These are phyloP conservation scores for Venturia effusa DNA, from an alignment of 2,329 filamentous ascomycete species.

Conservation along the genomic window DNA sequence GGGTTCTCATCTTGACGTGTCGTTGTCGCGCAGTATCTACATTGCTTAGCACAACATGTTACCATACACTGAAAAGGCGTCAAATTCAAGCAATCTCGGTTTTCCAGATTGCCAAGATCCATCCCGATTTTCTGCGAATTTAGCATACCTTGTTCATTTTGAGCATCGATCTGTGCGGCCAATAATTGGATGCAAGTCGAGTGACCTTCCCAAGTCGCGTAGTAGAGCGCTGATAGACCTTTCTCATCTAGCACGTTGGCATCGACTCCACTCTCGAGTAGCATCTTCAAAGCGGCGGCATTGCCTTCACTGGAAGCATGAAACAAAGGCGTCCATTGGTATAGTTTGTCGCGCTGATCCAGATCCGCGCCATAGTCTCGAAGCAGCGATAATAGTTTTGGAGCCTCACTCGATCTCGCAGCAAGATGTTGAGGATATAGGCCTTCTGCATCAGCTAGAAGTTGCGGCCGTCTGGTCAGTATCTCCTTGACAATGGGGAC, in stretches of 20 bases:
- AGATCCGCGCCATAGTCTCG: slow-evolving; percentile 76
- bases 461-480: slow-evolving; percentile 64
- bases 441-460: slow-evolving; percentile 92
- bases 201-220: slow-evolving; percentile 96
- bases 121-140: neutral
- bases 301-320: slow-evolving; percentile 96
- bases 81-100: neutral
- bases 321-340: slow-evolving; percentile 93
- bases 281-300: slow-evolving; percentile 70
- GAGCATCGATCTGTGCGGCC: slow-evolving; percentile 4
- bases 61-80: neutral
- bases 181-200: slow-evolving; percentile 88
- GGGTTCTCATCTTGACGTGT: neutral
- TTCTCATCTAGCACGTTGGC: slow-evolving; percentile 83
- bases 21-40: neutral
- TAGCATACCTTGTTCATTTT: neutral
- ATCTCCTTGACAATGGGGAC: slow-evolving; percentile 75
- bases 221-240: slow-evolving; percentile 88
- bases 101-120: neutral
- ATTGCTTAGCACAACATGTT: neutral
- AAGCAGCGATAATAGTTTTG: slow-evolving; percentile 67
- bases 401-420: slow-evolving; percentile 74
- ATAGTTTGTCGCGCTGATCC: slow-evolving; percentile 87
- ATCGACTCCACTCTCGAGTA: slow-evolving; percentile 70
- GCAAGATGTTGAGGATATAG: slow-evolving; percentile 96